These are phyloP conservation scores for Collybia sordida DNA, from an alignment of 768 basidiomycete species.

Conservation along the genomic window DNA sequence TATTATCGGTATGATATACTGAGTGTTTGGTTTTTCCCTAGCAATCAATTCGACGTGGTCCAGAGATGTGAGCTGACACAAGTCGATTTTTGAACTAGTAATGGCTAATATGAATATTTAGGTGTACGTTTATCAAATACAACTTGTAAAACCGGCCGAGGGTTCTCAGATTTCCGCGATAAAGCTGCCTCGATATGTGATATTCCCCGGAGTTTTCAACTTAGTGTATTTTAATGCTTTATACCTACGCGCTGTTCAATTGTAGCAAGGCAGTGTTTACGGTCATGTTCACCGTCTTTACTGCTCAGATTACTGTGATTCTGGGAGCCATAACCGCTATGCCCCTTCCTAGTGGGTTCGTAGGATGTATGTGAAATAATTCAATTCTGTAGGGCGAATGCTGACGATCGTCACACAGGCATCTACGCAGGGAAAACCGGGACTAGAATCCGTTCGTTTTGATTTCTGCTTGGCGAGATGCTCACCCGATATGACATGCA, in stretches of 20 bases:
- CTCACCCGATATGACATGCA: neutral
- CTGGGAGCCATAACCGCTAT: conserved; percentile 10
- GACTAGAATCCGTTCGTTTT: conserved; percentile 8
- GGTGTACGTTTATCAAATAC: too few relatives aligned
- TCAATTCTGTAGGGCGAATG: neutral
- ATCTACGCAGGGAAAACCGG: conserved; percentile 12
- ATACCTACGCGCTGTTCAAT: conserved; percentile 12
- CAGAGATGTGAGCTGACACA: neutral
- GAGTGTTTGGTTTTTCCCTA: neutral
- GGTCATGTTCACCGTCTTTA: neutral
- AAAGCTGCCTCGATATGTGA: conserved; percentile 9
- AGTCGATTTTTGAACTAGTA: neutral
- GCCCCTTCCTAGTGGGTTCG: conserved; percentile 9
- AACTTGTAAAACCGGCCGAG: too few relatives aligned
- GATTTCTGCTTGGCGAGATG: neutral
- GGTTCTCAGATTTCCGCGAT: too few relatives aligned
- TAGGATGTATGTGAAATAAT: conserved; percentile 7
- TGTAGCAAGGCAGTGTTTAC: conserved; percentile 2
- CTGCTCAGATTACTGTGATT: conserved; percentile 10
- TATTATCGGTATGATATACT: too few relatives aligned
- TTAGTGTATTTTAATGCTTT: conserved; percentile 9
- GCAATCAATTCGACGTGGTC: conserved; percentile 11
- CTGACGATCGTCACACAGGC: neutral
- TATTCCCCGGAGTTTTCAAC: conserved; percentile 12
- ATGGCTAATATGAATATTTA: too few relatives aligned